Evolutionary conservation across 2,329 filamentous ascomycete species (phyloP), one percentile per base, ranked within the genome.

Genomic region (Colletotrichum sansevieriae): DNA sequence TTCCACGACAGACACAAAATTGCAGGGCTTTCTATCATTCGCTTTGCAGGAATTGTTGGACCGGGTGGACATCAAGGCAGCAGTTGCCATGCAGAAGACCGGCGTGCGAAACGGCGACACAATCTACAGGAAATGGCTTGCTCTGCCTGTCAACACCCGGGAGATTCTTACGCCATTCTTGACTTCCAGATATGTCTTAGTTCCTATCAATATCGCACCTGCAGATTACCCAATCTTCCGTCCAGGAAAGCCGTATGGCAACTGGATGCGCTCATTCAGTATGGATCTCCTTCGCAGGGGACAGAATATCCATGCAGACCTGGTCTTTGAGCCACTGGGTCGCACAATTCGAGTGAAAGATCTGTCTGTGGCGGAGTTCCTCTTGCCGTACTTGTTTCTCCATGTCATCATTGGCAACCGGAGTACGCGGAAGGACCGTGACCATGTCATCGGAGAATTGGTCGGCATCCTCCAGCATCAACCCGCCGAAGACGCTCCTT

Each of bases 21-120:
- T 94, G 6, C 96, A 98, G 78, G 95, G 94, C 0, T 97, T 97
- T 76, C 85, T 99, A 18, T 95, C 95, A 1, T 99, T 92, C 79
- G 93, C 92, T 2, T 98, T 99, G 90, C 96, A 99, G 78, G 92
- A 97, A 74, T 85, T 98, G 46, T 85, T 98, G 3, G 90, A 91
- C 51, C 89, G 91, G 72, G 93, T 92, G 75, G 90, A 92, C 33
- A 90, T 98, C 75, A 90, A 85, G 67, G 83, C 86, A 11, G 88
- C 86, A 0, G 84, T 83, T 59, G 78, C 77, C 35, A 78, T 79
- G 76, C 78, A 81, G 43, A 79, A 81, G 3, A 77, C 78, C 1
- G 78, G 78, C 4, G 75, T 75, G 65, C 67, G 71, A 20, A 87
- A 90, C 33, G 84, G 85, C 11, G 87, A 86, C 56, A 84, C 87